Conservation (phyloP, 1,284 basidiomycete species). For the Ustilago bromivora region DNA sequence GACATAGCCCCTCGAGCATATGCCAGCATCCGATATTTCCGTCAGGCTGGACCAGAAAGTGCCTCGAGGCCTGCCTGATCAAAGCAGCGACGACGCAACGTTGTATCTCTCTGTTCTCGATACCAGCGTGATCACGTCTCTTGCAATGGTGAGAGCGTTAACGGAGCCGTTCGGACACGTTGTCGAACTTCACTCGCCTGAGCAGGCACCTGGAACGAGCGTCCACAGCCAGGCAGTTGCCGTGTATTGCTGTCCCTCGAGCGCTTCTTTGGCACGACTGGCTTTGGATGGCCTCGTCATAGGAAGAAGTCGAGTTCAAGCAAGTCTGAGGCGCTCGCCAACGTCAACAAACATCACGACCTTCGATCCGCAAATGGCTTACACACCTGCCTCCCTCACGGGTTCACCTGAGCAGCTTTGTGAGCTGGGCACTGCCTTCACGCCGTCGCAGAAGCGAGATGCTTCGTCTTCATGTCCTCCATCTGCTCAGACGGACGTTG, state of each 20-base stretch:
- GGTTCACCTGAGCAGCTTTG: background rate
- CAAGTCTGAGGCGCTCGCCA: background rate
- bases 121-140: conserved; percentile 20
- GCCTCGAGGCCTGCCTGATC: background rate
- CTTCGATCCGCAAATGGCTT: background rate
- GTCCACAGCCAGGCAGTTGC: conserved; percentile 3
- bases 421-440: background rate
- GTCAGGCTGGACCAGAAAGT: background rate
- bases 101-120: conserved; percentile 27
- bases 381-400: background rate
- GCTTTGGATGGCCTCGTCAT: conserved; percentile 28
- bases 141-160: conserved; percentile 29
- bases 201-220: background rate
- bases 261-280: conserved; percentile 26
- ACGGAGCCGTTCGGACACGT: conserved; percentile 38
- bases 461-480: background rate
- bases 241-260: conserved; percentile 34
- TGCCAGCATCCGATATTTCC: background rate
- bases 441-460: background rate
- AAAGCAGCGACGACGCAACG: background rate
- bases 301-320: conserved; percentile 18
- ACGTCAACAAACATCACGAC: background rate
- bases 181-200: background rate
- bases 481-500: background rate
- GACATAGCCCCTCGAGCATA: background rate